phyloP scores from a whole-genome alignment of 768 basidiomycete genomes.

The Macrocybe gigantea region DNA sequence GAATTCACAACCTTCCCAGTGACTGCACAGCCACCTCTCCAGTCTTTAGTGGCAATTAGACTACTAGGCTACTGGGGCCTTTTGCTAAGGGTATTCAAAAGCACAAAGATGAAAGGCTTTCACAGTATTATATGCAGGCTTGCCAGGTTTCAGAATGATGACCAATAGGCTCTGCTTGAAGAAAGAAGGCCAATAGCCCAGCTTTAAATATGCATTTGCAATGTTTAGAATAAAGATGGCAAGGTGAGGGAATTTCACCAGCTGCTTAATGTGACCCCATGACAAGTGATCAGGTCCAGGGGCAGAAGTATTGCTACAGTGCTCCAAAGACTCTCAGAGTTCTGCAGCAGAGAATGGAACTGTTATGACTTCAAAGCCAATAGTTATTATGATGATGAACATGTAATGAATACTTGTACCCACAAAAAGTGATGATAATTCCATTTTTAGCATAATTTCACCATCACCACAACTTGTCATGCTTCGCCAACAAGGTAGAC shows the following conservation, averaged over 20 bases:
- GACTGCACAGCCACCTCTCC: too few relatives aligned
- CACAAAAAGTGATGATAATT: slow-evolving; percentile 4
- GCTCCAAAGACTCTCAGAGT: too few relatives aligned
- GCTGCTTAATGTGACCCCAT: neutral
- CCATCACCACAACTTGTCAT: slow-evolving; percentile 3
- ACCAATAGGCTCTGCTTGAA: slow-evolving; percentile 3
- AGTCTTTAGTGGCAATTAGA: too few relatives aligned
- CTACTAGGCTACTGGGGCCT: too few relatives aligned
- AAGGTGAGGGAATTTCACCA: neutral
- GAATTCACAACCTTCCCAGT: too few relatives aligned
- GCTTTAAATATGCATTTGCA: neutral
- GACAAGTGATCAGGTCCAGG: slow-evolving; percentile 1
- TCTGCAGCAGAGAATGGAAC: too few relatives aligned
- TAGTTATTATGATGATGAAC: too few relatives aligned
- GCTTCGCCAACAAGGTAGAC: neutral
- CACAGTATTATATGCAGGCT: neutral
- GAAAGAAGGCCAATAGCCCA: neutral
- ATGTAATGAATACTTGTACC: slow-evolving; percentile 22
- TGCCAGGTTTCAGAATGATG: slow-evolving; percentile 1
- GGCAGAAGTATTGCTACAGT: neutral
- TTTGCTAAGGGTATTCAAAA: too few relatives aligned
- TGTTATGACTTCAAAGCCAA: too few relatives aligned
- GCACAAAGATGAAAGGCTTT: too few relatives aligned
- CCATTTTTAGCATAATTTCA: slow-evolving; percentile 9
- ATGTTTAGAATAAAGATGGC: neutral